Evolutionary conservation across 768 basidiomycete species (phyloP).

Genomic region (Trametes gibbosa): DNA sequence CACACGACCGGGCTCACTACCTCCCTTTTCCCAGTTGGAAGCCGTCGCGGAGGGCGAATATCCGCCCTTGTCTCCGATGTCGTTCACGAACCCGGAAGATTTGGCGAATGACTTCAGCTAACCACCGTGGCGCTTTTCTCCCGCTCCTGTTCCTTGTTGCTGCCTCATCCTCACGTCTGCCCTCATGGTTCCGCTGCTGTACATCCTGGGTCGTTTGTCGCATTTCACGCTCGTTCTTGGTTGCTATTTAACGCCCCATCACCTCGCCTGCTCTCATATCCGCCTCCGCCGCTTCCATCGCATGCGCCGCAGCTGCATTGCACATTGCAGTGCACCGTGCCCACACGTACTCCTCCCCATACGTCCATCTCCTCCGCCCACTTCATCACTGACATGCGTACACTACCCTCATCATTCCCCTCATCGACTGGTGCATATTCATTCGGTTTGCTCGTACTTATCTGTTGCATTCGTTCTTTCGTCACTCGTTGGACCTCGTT

Average conservation of each 20-base stretch:
- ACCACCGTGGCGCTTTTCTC: conserved; percentile 13
- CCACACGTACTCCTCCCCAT: neutral
- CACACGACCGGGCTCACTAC: conserved; percentile 42
- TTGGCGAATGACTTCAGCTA: conserved; percentile 31
- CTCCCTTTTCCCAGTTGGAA: conserved; percentile 79
- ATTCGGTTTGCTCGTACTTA: conserved; percentile 9
- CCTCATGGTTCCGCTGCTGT: conserved; percentile 12
- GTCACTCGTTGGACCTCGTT: conserved; percentile 15
- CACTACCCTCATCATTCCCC: neutral
- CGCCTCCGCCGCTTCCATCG: neutral
- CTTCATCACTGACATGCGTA: neutral
- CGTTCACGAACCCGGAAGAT: conserved; percentile 56
- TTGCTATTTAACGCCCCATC: conserved; percentile 20
- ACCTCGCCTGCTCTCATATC: conserved; percentile 17
- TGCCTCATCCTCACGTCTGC: neutral
- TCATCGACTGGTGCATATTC: conserved; percentile 2
- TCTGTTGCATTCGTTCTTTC: conserved; percentile 15
- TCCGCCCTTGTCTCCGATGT: conserved; percentile 73
- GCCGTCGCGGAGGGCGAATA: conserved; percentile 80
- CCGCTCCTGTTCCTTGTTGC: neutral
- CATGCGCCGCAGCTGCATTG: conserved; percentile 7
- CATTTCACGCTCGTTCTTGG: conserved; percentile 24
- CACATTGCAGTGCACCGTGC: conserved; percentile 1
- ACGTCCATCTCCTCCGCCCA: neutral
- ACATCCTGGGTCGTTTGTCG: conserved; percentile 14